Evolutionary conservation across 306 rosid species (phyloP).

Genomic region (Ziziphus jujuba): DNA sequence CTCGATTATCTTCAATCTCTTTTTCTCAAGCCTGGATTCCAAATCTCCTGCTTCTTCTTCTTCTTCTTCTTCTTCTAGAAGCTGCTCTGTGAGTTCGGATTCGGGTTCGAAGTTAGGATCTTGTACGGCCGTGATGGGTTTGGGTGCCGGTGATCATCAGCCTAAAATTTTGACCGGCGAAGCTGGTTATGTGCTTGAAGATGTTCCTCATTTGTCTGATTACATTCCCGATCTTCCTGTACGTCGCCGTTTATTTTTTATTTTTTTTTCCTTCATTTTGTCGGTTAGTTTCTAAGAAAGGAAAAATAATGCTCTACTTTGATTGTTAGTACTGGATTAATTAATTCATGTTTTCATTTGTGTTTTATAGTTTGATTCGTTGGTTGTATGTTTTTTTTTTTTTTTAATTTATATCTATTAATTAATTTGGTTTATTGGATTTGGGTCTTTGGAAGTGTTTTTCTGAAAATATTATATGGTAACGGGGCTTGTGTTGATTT

Average conservation of each 20-base stretch:
- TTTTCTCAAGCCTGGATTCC: background rate
- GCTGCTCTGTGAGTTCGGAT: background rate
- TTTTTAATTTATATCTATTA: no score
- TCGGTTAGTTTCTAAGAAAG: no score
- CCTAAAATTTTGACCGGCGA: constrained; percentile 49
- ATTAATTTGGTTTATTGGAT: background rate
- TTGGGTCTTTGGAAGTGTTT: background rate
- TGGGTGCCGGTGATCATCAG: constrained; percentile 27
- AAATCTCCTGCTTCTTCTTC: background rate
- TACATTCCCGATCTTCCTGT: constrained; percentile 72
- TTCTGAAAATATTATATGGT: background rate
- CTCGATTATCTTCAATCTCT: constrained; percentile 7
- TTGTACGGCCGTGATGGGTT: constrained; percentile 31
- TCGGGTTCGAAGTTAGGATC: constrained; percentile 9
- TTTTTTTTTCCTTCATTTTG: background rate
- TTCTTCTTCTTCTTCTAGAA: background rate
- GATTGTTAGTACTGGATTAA: no score
- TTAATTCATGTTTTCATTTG: no score
- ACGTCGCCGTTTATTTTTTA: constrained; percentile 29
- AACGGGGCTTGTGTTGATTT: constrained; percentile 12
- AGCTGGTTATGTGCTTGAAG: constrained; percentile 73
- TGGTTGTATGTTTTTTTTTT: background rate
- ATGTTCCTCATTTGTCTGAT: constrained; percentile 84
- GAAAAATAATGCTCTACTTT: no score
- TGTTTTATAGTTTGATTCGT: background rate